Evolutionary conservation across 176 grass and related monocot species (phyloP).

Genomic region (Pharus latifolius): DNA sequence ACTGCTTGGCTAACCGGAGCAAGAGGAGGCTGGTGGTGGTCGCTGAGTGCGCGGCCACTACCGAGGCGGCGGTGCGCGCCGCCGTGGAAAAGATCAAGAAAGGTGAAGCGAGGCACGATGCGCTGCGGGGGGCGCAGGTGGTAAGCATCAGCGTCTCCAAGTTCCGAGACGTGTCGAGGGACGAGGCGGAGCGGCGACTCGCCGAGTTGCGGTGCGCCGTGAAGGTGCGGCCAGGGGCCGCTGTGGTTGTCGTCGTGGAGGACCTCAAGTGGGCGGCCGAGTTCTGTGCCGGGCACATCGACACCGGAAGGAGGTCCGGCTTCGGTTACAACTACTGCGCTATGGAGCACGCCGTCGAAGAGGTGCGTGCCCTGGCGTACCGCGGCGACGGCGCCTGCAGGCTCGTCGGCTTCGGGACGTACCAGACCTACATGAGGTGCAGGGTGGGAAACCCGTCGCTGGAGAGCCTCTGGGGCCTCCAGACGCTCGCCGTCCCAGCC

Average conservation of each 20-base stretch:
- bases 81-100: conserved; percentile 46
- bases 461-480: conserved; percentile 56
- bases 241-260: conserved; percentile 42
- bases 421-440: conserved; percentile 64
- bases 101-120: conserved; percentile 30
- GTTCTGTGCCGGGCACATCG: conserved; percentile 25
- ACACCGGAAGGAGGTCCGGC: conserved; percentile 10
- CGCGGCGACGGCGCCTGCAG: conserved; percentile 20
- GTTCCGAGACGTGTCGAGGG: conserved; percentile 29
- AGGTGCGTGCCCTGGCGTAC: conserved; percentile 44
- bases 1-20: conserved; percentile 24
- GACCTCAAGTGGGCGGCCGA: conserved; percentile 54
- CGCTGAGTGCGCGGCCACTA: conserved; percentile 32
- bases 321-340: conserved; percentile 33
- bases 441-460: conserved; percentile 47
- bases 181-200: conserved; percentile 47
- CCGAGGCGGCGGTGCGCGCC: conserved; percentile 26
- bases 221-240: conserved; percentile 16
- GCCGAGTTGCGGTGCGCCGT: conserved; percentile 45
- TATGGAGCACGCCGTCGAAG: conserved; percentile 53
- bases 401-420: conserved; percentile 51
- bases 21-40: conserved; percentile 61
- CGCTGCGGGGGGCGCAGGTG: conserved; percentile 30
- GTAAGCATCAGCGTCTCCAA: conserved; percentile 26
- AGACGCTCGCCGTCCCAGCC: conserved; percentile 39